phyloP scores from a whole-genome alignment of 2,329 filamentous ascomycete genomes.

The Aplosporella prunicola region DNA sequence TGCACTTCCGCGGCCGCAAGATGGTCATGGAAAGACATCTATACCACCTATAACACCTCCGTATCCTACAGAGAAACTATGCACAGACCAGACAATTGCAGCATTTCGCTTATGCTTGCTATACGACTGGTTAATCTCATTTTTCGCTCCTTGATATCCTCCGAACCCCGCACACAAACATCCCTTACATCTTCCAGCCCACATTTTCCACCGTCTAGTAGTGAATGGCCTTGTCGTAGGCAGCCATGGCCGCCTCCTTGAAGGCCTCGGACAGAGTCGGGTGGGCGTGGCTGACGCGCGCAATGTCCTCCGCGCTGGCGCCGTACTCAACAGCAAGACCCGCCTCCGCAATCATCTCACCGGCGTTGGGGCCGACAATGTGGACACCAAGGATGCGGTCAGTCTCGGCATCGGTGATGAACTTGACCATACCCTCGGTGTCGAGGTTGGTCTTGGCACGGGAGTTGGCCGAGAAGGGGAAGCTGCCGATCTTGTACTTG shows the following conservation, averaged over 20 bases:
- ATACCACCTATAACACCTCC: no score
- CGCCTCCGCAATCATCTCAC: constrained; percentile 98
- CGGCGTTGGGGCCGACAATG: constrained; percentile 91
- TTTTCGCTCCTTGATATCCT: no score
- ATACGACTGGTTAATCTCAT: no score
- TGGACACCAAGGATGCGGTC: constrained; percentile 92
- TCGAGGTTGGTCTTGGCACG: constrained; percentile 98
- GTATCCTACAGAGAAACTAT: no score
- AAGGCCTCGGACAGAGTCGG: constrained; percentile 94
- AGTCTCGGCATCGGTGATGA: constrained; percentile 91
- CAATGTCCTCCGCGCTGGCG: constrained; percentile 65
- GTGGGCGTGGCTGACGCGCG: constrained; percentile 88
- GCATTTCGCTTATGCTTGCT: no score
- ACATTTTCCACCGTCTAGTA: constrained; percentile 58
- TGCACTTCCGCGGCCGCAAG: no score
- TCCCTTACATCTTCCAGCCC: no score
- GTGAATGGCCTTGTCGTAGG: constrained; percentile 91
- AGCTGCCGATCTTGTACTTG: constrained; percentile 86
- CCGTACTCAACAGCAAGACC: constrained; percentile 94
- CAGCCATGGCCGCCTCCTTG: constrained; percentile 99
- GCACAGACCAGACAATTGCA: no score
- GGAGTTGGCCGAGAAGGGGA: constrained; percentile 97
- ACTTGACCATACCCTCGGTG: constrained; percentile 92
- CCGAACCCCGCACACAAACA: no score
- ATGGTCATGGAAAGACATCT: no score